A percentile compares a stretch with the other conserved stretches of the same genome.
phyloP scores from a whole-genome alignment of 2,329 filamentous ascomycete species.

The Clonostachys rhizophaga region DNA sequence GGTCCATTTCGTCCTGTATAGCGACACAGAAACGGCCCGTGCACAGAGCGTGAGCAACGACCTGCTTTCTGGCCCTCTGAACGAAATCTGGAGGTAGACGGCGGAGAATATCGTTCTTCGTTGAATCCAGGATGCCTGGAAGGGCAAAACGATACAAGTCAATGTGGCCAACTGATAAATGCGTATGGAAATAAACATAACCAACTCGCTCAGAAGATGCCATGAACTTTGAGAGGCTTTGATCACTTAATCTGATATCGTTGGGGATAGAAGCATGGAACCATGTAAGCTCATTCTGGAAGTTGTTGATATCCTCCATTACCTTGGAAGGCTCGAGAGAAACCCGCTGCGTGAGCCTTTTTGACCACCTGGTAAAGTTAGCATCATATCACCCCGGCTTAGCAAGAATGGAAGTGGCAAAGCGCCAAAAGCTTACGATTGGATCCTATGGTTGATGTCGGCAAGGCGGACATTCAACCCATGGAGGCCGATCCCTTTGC shows the following conservation, averaged over 20 bases:
- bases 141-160: constrained; percentile 32
- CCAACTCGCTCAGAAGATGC: constrained; percentile 19
- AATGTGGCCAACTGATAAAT: constrained; percentile 26
- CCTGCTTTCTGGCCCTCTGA: constrained; percentile 27
- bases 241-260: constrained; percentile 23
- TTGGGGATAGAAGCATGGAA: constrained; percentile 27
- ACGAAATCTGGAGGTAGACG: constrained; percentile 28
- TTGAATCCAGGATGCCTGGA: constrained; percentile 24
- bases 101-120: constrained; percentile 20
- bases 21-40: constrained; percentile 27
- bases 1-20: constrained; percentile 19
- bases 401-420: neutral
- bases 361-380: constrained; percentile 11
- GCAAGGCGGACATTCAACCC: constrained; percentile 26
- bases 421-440: constrained; percentile 16
- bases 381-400: neutral
- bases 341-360: constrained; percentile 11
- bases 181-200: constrained; percentile 29
- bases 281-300: constrained; percentile 29
- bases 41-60: constrained; percentile 28
- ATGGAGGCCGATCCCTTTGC: constrained; percentile 19
- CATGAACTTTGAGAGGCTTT: constrained; percentile 22
- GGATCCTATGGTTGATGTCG: constrained; percentile 28
- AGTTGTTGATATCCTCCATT: constrained; percentile 25
- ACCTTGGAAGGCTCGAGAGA: constrained; percentile 27